Base-by-base conservation (phyloP, 1,139 yeast genomes). In the Ogataea hybrid region DNA sequence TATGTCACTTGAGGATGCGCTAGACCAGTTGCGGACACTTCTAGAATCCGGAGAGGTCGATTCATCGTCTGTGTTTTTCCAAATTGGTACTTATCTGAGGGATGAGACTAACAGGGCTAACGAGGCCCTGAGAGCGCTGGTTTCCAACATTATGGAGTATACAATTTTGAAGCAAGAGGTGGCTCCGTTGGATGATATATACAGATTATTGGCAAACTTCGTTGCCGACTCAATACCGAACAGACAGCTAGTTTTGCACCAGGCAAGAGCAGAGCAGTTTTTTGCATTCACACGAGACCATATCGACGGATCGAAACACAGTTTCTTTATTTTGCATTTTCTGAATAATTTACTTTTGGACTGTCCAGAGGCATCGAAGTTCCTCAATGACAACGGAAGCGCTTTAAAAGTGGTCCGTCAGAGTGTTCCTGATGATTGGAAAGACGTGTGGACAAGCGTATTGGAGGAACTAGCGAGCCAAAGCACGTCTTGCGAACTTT, bases 141-240 rank as follows among this genome's bases (percentile, higher is more conserved):
- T 42, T 6, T 41, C 42, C 4, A 9, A 27, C 14, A 22, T 53
- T n/a, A 21, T 51, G 11, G 28, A 39, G 2, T 25, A 29, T 4
- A 14, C 48, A 18, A 37, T 46, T n/a, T 7, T 18, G 7, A 18
- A 18, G 6, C 20, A 6, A 18, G 23, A 48, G 4, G 28, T 27
- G 9, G 35, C 29, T 14, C 20, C 35, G 5, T 30, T 47, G n/a
- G 23, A 37, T 9, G 15, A 43, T 7, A 29, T 51, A 1, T 40
- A 41, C 15, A 32, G 47, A 10, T 42, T 48, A 3, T 32, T 56
- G 25, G 51, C 52, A 5, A 57, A 57, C 33, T 53, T 46, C 37
- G 57, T 56, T 15, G 56, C 61, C 1, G 59, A 57, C 25, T 44
- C 34, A 3, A 45, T 44, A 25, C 20, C 21, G 6, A 50, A 50